These are phyloP conservation scores for Linaria vulgaris DNA, from an alignment of 257 asterid species.

Conservation along the genomic window DNA sequence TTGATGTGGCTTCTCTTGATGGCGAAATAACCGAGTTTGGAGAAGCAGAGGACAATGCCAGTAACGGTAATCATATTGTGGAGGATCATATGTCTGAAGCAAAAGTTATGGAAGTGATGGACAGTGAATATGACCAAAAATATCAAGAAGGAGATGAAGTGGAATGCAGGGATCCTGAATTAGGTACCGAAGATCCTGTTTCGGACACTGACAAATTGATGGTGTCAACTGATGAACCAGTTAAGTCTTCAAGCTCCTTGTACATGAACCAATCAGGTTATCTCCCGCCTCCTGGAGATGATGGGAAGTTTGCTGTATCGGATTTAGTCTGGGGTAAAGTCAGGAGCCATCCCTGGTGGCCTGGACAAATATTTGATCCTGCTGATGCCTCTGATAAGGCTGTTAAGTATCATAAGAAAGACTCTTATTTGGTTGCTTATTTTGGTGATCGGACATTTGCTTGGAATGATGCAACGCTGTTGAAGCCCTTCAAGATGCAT, in stretches of 20 bases:
- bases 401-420: conserved; percentile 67
- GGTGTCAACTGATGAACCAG: conserved; percentile 28
- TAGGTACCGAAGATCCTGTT: conserved; percentile 35
- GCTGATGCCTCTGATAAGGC: conserved; percentile 88
- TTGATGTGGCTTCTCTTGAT: conserved; percentile 19
- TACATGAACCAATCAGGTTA: conserved; percentile 54
- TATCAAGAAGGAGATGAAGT: conserved; percentile 29
- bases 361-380: conserved; percentile 92
- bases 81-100: conserved; percentile 43
- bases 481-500: conserved; percentile 71
- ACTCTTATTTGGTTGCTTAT: conserved; percentile 83
- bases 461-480: conserved; percentile 80
- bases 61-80: conserved; percentile 22
- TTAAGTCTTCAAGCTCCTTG: conserved; percentile 33
- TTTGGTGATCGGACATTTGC: conserved; percentile 94
- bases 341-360: conserved; percentile 99
- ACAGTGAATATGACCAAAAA: conserved; percentile 35
- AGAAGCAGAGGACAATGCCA: conserved; percentile 33
- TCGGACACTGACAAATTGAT: conserved; percentile 38
- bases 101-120: conserved; percentile 33
- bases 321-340: conserved; percentile 99
- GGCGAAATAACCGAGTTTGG: conserved; percentile 18
- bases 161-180: conserved; percentile 29
- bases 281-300: conserved; percentile 51
- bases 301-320: conserved; percentile 48